Evolutionary conservation across 2,329 filamentous ascomycete genomes (phyloP).

Genomic region (Lasiodiplodia sp.): DNA sequence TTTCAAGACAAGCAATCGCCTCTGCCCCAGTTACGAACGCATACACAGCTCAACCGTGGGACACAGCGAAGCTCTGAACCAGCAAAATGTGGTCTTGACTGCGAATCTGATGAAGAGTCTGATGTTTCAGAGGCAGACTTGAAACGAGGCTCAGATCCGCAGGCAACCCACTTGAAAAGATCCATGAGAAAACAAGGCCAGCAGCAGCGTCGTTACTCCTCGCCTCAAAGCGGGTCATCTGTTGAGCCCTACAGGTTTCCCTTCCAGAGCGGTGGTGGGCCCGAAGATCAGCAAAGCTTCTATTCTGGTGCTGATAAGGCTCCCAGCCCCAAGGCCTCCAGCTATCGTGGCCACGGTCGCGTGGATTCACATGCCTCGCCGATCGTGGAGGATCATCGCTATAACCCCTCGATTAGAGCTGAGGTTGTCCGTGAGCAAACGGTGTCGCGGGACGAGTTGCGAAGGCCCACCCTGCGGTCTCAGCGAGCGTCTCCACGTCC

Average conservation of each 20-base stretch:
- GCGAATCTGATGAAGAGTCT: background rate
- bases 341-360: background rate
- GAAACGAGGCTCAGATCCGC: background rate
- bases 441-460: background rate
- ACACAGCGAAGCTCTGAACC: background rate
- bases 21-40: background rate
- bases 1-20: background rate
- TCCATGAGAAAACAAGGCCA: too few relatives aligned
- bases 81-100: background rate
- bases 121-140: background rate
- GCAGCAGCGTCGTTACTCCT: background rate
- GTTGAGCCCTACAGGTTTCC: constrained; percentile 5
- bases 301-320: constrained; percentile 1
- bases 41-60: background rate
- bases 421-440: background rate
- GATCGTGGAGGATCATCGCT: background rate
- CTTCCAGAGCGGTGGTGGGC: background rate
- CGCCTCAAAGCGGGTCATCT: background rate
- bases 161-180: background rate
- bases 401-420: constrained; percentile 9
- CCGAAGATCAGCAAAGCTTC: constrained; percentile 19
- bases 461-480: background rate
- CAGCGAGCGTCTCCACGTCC: background rate
- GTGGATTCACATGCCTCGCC: constrained; percentile 1
- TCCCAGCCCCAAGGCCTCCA: constrained; percentile 6